Evolutionary conservation across 306 rosid species (phyloP).

Genomic region (Hippophae rhamnoides): DNA sequence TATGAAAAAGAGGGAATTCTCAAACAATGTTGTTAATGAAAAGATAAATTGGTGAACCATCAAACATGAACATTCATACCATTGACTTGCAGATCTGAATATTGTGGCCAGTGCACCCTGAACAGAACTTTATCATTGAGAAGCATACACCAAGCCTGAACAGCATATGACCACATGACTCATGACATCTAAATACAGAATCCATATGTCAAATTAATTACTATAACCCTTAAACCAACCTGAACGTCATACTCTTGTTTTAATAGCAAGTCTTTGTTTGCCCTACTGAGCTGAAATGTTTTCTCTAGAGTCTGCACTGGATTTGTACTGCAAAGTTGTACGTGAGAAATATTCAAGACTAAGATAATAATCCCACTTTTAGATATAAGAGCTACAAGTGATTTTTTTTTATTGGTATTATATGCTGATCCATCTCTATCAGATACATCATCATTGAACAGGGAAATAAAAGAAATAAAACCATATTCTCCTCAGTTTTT

Average conservation of each 20-base stretch:
- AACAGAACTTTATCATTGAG: constrained; percentile 88
- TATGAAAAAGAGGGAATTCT: no score
- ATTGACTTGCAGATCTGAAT: constrained; percentile 81
- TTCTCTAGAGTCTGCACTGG: constrained; percentile 80
- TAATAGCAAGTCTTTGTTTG: constrained; percentile 57
- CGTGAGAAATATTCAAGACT: constrained; percentile 10
- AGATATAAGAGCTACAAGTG: neutral
- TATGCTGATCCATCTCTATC: neutral
- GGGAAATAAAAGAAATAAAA: no score
- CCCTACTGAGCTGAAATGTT: constrained; percentile 74
- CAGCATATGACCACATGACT: neutral
- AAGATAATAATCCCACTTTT: constrained; percentile 8
- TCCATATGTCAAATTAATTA: constrained; percentile 1
- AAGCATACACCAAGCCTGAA: constrained; percentile 99
- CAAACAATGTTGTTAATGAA: no score
- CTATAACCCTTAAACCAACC: constrained; percentile 35
- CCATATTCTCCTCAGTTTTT: no score
- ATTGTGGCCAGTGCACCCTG: constrained; percentile 99
- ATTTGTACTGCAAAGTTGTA: constrained; percentile 46
- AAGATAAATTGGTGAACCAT: no score
- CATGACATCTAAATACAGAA: neutral
- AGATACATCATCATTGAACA: no score
- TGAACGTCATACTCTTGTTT: constrained; percentile 78
- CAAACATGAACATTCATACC: constrained; percentile 39
- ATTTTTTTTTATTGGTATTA: neutral